These are phyloP conservation scores for Sanguinoderma infundibulare DNA, from an alignment of 1,284 basidiomycete species.

Conservation along the genomic window DNA sequence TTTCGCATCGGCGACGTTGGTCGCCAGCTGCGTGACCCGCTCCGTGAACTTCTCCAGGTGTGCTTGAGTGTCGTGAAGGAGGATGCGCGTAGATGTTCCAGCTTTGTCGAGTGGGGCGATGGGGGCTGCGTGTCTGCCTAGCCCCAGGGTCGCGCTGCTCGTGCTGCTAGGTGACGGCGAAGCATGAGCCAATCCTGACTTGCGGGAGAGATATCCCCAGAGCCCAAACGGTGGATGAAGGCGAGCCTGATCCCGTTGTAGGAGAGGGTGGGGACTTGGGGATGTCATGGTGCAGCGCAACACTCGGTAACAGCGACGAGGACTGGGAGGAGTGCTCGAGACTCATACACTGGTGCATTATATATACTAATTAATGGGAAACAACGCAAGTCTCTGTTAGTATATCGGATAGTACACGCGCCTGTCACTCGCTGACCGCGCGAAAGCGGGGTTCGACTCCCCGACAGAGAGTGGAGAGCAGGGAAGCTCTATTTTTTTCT, in stretches of 20 bases:
- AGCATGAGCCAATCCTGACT: constrained; percentile 14
- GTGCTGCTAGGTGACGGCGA: constrained; percentile 3
- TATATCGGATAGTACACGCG: constrained; percentile 13
- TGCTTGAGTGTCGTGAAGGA: constrained; percentile 69
- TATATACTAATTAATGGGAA: neutral
- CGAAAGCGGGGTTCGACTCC: constrained; percentile 48
- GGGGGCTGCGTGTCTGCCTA: constrained; percentile 37
- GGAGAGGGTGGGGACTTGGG: neutral
- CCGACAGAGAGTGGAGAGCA: constrained; percentile 42
- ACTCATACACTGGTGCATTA: neutral
- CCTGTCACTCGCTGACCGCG: constrained; percentile 27
- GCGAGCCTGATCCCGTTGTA: neutral
- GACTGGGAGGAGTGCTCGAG: neutral
- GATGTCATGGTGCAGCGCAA: neutral
- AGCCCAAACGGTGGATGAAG: constrained; percentile 25
- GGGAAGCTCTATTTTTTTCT: neutral
- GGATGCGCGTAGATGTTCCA: constrained; percentile 66
- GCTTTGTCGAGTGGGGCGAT: constrained; percentile 62
- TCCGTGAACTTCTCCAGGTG: constrained; percentile 64
- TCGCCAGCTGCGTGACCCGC: constrained; percentile 44
- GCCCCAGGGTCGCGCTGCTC: constrained; percentile 3
- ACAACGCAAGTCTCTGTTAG: constrained; percentile 4
- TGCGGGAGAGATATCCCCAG: constrained; percentile 38
- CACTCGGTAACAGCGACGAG: neutral
- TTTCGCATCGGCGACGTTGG: constrained; percentile 33